Percentiles rank a stretch among this genome's conserved stretches.
Evolutionary conservation across 345 rosid species (phyloP).

Genomic region (Brassica juncea): DNA sequence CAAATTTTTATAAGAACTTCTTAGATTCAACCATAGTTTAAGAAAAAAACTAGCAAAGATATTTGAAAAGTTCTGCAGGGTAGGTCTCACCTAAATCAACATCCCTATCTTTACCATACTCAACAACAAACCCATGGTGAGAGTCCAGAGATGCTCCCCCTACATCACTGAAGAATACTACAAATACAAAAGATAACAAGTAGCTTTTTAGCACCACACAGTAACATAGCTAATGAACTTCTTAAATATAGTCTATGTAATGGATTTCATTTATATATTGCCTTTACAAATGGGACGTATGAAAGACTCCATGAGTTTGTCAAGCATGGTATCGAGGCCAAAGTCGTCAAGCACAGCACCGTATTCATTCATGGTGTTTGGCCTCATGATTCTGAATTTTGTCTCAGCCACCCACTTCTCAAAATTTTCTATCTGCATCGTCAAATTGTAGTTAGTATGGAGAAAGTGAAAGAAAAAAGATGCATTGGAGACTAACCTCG

Average conservation of each 20-base stretch:
- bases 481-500: conserved; percentile 53
- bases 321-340: conserved; percentile 89
- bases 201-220: background rate
- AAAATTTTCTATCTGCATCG: conserved; percentile 77
- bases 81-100: conserved; percentile 76
- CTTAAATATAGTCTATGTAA: background rate
- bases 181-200: conserved; percentile 22
- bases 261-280: conserved; percentile 27
- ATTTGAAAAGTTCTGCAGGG: background rate
- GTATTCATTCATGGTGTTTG: conserved; percentile 93
- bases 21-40: background rate
- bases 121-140: conserved; percentile 98
- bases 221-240: conserved; percentile 7
- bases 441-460: conserved; percentile 41
- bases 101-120: conserved; percentile 86
- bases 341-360: conserved; percentile 98
- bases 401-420: conserved; percentile 82
- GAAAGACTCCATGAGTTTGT: conserved; percentile 71
- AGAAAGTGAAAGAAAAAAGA: background rate
- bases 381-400: conserved; percentile 84
- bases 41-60: background rate
- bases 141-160: conserved; percentile 93
- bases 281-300: conserved; percentile 83
- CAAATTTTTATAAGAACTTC: conserved; percentile 23
- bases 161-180: conserved; percentile 92